Evolutionary conservation across 2,329 filamentous ascomycete genomes (phyloP).

Genomic region (Arthrobotrys iridis): DNA sequence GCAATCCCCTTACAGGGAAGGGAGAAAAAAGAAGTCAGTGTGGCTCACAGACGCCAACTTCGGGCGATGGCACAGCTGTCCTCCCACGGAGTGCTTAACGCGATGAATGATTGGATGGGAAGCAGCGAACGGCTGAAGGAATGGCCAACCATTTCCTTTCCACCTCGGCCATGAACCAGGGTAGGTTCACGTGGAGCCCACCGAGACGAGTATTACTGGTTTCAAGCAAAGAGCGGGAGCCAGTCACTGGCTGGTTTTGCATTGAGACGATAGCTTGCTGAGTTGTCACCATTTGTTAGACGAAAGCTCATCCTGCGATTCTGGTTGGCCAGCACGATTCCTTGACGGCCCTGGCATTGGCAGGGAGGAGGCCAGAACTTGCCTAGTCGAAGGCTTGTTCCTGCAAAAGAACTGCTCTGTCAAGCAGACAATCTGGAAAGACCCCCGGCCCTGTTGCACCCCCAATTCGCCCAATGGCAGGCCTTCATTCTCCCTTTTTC

Average conservation of each 20-base stretch:
- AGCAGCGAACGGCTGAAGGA: conserved; percentile 48
- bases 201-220: conserved; percentile 50
- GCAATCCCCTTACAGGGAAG: conserved; percentile 37
- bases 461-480: conserved; percentile 52
- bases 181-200: conserved; percentile 51
- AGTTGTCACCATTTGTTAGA: conserved; percentile 55
- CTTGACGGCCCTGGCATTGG: conserved; percentile 45
- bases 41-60: conserved; percentile 54
- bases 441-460: conserved; percentile 52
- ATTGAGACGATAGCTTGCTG: conserved; percentile 55
- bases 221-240: conserved; percentile 51
- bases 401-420: conserved; percentile 44
- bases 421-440: conserved; percentile 38
- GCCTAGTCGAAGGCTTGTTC: conserved; percentile 45
- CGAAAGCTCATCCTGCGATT: conserved; percentile 41
- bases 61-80: conserved; percentile 46
- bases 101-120: conserved; percentile 48
- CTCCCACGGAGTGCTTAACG: conserved; percentile 48
- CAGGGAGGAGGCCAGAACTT: conserved; percentile 44
- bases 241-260: conserved; percentile 52
- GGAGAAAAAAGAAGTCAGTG: conserved; percentile 31
- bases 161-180: conserved; percentile 43
- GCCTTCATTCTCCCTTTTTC: conserved; percentile 43
- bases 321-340: conserved; percentile 47
- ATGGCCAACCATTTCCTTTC: conserved; percentile 46